These are phyloP conservation scores for Epichloe hybrida DNA, from an alignment of 2,329 filamentous ascomycete genomes.

Conservation along the genomic window DNA sequence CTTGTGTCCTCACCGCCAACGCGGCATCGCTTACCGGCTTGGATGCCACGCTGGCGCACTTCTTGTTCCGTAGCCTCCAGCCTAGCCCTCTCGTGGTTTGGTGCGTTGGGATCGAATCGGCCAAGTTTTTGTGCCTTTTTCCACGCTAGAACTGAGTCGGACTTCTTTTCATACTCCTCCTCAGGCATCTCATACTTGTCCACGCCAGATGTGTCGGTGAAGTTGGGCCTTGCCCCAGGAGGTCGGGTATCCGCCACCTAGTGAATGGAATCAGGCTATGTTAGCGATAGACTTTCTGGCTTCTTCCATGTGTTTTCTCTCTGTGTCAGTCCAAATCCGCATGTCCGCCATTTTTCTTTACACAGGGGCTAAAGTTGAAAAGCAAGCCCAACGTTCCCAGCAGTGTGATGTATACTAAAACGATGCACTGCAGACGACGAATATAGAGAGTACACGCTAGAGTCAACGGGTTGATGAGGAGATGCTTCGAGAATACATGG, in stretches of 20 bases:
- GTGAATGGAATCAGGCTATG: constrained; percentile 11
- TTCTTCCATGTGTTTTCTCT: not conserved
- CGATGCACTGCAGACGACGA: not conserved
- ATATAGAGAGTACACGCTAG: not conserved
- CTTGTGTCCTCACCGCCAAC: constrained; percentile 54
- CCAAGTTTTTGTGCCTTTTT: constrained; percentile 94
- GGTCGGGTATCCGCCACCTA: constrained; percentile 75
- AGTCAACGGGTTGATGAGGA: not conserved
- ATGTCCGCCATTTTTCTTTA: not conserved
- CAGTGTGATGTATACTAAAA: not conserved
- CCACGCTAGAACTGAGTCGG: constrained; percentile 85
- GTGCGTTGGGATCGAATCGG: constrained; percentile 80
- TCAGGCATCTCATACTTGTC: constrained; percentile 85
- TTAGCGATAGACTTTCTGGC: constrained; percentile 10
- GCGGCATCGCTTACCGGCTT: constrained; percentile 48
- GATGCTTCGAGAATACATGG: not conserved
- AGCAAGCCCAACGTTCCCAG: not conserved
- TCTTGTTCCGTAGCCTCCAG: constrained; percentile 55
- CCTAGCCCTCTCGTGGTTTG: constrained; percentile 59
- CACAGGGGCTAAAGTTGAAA: not conserved
- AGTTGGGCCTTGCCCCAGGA: constrained; percentile 60
- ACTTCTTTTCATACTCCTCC: constrained; percentile 71
- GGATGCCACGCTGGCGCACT: constrained; percentile 54
- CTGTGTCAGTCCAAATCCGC: not conserved
- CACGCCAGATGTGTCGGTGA: constrained; percentile 66